Percentiles rank a stretch among this genome's conserved stretches.
Evolutionary conservation across 2,329 filamentous ascomycete genomes (phyloP).

Genomic region (Colletotrichum shisoi): DNA sequence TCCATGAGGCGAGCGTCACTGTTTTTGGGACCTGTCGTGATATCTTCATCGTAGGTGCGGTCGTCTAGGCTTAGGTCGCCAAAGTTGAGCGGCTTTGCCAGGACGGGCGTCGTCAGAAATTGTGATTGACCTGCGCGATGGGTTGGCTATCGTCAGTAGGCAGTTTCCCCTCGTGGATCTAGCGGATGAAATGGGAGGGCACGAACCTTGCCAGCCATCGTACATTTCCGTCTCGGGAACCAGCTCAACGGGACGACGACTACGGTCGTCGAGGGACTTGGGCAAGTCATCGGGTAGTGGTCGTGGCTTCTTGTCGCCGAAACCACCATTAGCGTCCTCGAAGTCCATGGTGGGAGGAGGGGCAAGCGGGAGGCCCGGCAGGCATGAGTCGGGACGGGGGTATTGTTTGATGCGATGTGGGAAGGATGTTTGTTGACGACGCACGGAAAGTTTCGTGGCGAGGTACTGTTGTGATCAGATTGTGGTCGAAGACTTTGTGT

Average conservation of each 20-base stretch:
- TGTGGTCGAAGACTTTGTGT: neutral
- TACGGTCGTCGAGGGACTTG: conserved; percentile 88
- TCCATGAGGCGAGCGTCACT: conserved; percentile 90
- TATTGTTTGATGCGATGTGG: conserved; percentile 26
- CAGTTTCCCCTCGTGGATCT: conserved; percentile 2
- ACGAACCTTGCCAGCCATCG: conserved; percentile 93
- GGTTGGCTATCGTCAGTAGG: conserved; percentile 26
- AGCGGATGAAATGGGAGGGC: conserved; percentile 11
- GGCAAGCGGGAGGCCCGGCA: conserved; percentile 43
- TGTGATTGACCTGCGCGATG: conserved; percentile 85
- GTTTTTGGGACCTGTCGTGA: conserved; percentile 67
- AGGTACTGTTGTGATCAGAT: neutral
- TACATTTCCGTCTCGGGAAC: conserved; percentile 93
- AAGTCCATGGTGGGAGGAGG: conserved; percentile 65
- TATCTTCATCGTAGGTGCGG: conserved; percentile 70
- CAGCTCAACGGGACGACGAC: conserved; percentile 70
- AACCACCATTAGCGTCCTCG: conserved; percentile 57
- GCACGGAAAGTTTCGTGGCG: conserved; percentile 27
- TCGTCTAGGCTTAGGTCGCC: conserved; percentile 83
- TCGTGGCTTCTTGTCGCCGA: conserved; percentile 56
- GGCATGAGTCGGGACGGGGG: conserved; percentile 34
- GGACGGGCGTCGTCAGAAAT: conserved; percentile 85
- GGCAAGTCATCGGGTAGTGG: conserved; percentile 84
- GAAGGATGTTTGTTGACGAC: conserved; percentile 13
- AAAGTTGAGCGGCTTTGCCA: conserved; percentile 85